Evolutionary conservation across 306 rosid genomes (phyloP), one percentile per base, ranked within the genome.

Genomic region (Vigna radiata): DNA sequence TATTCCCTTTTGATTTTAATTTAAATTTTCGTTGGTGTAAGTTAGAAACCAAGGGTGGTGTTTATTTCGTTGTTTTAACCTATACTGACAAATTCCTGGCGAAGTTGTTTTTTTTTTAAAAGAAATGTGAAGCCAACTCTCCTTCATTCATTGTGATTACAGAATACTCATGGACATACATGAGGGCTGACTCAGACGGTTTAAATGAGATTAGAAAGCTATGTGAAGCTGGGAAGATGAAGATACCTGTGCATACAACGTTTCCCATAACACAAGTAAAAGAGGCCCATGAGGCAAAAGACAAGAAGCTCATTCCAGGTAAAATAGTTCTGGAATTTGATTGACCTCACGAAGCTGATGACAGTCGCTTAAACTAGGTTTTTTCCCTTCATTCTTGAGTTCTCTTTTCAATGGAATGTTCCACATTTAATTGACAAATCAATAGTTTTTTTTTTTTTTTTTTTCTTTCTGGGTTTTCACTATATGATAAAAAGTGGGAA

Each of bases 181-280:
- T 95, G 99, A 89, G 97, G 84, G 92, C 97, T 7, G 99, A 95
- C 80, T 47, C 84, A 19, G 99, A 95, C 56, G 99, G 99, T 58
- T 84, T 95, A 68, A 18, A 76, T 65, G 96, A 89, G 92, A 87
- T 92, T 76, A 81, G 88, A 72, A 86, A 76, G 87, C 92, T 90
- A 54, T 85, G 90, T 54, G 97, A 92, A 83, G 89, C 96, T 7
- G 96, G 93, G 63, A 92, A 91, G 86, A 52, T 95, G 84, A 92
- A 84, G 81, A 87, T 95, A 80, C 97, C 97, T 0, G 97, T 95
- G 41, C 92, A 87, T 72, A 90, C 90, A 86, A 87, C 97, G 64
- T 95, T 92, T 88, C 90, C 96, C 37, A 86, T 95, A 46, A 56
- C 86, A 46, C 96, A 89, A 84, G 97, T 95, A 47, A 88, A 67